Conservation (phyloP, 2,329 filamentous ascomycete genomes). For the Cryphonectria radicalis region DNA sequence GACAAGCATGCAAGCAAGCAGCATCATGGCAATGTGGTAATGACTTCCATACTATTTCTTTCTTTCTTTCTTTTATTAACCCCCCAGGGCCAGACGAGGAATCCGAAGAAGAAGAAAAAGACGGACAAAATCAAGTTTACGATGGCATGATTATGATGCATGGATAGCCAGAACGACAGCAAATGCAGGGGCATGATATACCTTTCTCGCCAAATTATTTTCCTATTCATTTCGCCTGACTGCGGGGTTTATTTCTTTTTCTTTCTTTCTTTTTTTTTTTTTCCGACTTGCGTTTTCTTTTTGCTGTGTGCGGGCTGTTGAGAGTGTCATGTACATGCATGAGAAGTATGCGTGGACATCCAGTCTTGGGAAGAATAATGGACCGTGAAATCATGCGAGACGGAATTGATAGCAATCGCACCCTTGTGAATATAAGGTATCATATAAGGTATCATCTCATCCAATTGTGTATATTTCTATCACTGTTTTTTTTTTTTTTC, state of each 20-base stretch:
- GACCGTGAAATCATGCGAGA: background rate
- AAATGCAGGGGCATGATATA: background rate
- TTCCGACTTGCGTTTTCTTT: too few species aligned
- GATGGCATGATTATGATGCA: constrained; percentile 16
- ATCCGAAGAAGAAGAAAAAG: background rate
- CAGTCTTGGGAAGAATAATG: background rate
- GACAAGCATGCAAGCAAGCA: background rate
- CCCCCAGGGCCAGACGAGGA: background rate
- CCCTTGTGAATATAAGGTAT: background rate
- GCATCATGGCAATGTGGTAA: background rate
- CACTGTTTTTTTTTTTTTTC: background rate
- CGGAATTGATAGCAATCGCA: background rate
- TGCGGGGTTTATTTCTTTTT: background rate
- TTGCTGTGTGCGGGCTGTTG: background rate
- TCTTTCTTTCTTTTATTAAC: background rate
- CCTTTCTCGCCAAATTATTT: background rate
- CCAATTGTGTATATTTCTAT: background rate
- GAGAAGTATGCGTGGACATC: background rate
- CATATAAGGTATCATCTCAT: background rate
- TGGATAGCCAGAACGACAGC: background rate
- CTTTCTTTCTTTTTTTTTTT: background rate
- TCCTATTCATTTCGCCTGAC: background rate
- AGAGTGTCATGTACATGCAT: background rate
- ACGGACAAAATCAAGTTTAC: background rate
- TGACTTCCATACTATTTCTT: background rate